Base-by-base conservation (phyloP, 148 eudicot species). In the Suaeda aralocaspica region DNA sequence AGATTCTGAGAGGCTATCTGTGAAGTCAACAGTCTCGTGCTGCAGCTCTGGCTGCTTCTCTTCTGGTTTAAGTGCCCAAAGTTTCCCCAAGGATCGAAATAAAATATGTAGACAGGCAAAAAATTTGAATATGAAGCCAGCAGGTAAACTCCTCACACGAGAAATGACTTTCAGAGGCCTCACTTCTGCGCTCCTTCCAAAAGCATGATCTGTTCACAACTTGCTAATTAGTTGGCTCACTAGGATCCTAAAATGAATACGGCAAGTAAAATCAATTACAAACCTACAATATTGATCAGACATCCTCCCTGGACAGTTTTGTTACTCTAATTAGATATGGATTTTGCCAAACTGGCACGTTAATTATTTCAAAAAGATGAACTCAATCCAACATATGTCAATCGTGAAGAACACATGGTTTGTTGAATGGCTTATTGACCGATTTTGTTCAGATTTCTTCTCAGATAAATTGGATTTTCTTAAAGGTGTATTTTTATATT, bases 51-150 rank as follows among this genome's bases (percentile, higher is more conserved):
- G 59, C 76, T 41, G 55, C 18, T 70, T 80, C 34, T 75, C 78
- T 41, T 63, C 69, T 26, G 55, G 81, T 72, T 74, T 74, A 70
- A 78, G 67, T 45, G 62, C 64, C 64, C 79, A 79, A 68, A 80
- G 33, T 55, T 86, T 84, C 53, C 79, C 72, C 49, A 84, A 68
- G 46, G 69, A 68, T 11, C 67, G 60, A 56, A 87, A 72, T 51
- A 87, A 42, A 68, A 79, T 59, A 76, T 59, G 84, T 48, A 87
- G 72, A 71, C 84, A 87, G n/a, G 80, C 82, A 16, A 90, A 71
- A 64, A 86, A 57, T 74, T 82, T 87, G 77, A 82, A 67, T 53
- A 77, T 25, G 31, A 84, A 58, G 65, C 78, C 80, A 64, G 77
- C 84, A 70, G 79, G 71, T 69, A 74, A 79, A 49, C 73, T 72